Base-by-base conservation (phyloP, 1,139 yeast genomes). In the Blastobotrys arbuscula region DNA sequence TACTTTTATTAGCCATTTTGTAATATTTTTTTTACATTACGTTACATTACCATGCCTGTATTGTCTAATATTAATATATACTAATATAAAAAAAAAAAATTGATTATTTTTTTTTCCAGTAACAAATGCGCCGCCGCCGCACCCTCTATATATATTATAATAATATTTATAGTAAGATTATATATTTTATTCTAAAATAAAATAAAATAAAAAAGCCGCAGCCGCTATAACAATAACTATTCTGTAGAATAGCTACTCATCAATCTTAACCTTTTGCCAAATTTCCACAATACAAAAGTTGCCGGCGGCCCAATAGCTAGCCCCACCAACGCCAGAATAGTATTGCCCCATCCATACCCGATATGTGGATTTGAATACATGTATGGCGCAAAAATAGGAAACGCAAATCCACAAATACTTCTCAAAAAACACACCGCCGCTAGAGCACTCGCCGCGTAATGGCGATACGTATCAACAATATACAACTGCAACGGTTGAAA, bases 311-410 rank as follows among this genome's bases (percentile, higher is more conserved):
- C 82, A 42, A 78, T 63, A 1, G 66, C 72, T 18, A 77, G 52
- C 1, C 72, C 79, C 36, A 76, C 61, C 39, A 77, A 68, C 0
- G 74, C 82, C 59, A 78, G 75, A 57, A 78, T 59, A 0, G 81
- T 70, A 53, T 77, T 77, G 15, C 82, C 83, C 86, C 85, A 81
- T 6, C 86, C 86, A 55, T 77, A 79, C 28, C 78, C 76, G 15
- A 69, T 54, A 9, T 36, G n/a, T 45, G 42, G 13, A 53, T 51
- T 45, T 55, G 49, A 65, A 42, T 62, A 65, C 63, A 63, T 58
- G 41, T 61, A 59, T 8, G 62, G 54, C 4, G 66, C 69, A 50
- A 63, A 62, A 19, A 59, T 50, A 10, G 67, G 65, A 47, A 79
- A 78, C 16, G 73, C 71, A 58, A 79, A 79, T 0, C 84, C 84